Base-by-base conservation (phyloP, 352 stramenopile species). In the Pythium aristosporum region DNA sequence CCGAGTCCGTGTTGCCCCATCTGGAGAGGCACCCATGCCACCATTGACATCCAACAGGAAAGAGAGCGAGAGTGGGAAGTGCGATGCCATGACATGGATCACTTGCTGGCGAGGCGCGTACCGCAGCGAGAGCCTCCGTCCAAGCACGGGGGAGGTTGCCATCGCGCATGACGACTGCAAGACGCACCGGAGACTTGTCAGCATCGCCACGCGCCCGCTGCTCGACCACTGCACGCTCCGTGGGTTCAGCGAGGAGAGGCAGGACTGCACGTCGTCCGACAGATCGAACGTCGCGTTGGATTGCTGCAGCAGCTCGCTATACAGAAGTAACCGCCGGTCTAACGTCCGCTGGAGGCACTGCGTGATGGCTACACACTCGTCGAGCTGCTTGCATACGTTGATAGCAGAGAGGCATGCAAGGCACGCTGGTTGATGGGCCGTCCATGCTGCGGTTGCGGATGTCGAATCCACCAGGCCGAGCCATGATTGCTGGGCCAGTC, bases 31-130 rank as follows among this genome's bases (percentile, higher is more conserved):
- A 13, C 44, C 61, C 2, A 20, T 5, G 16, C 53, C 61, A 13
- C 62, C 62, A 42, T 59, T 36, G 39, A 68, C 42, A 42, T 69
- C 63, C 5, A 69, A 32, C 23, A 65, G 13, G 11, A 69, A 64
- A 13, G 21, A 51, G 12, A 64, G 32, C 32, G 41, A 49, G 21
- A 69, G 21, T 1, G 63, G 63, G 32, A 69, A 61, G 15, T 63
- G 46, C 0, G 46, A 9, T 3, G n/a, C 18, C n/a, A 47, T 15
- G 2, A 57, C 9, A 1, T 5, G 48, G 34, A 71, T 52, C 9
- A 21, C 44, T 32, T 66, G 57, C 6, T 48, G 28, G 3, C 50
- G 64, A 15, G 64, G 64, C 3, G 34, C 12, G 52, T 71, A 71
- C 20, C 32, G 57, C 12, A 71, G 25, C 21, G 23, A 7, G 13